Evolutionary conservation across 441 rosid genomes (phyloP), one percentile per base, ranked within the genome.

Genomic region (Kokia cookei): DNA sequence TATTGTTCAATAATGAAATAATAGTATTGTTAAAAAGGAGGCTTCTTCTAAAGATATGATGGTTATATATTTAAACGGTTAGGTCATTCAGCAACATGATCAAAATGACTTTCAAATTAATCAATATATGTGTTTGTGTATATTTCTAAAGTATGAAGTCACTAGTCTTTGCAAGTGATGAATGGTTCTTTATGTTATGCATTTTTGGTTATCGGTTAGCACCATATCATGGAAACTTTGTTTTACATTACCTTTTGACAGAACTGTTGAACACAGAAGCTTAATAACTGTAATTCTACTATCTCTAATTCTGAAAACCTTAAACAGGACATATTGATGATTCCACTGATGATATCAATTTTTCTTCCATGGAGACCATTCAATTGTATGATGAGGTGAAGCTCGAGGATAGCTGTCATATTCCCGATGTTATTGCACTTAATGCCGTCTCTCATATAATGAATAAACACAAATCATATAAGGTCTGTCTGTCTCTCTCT

Each of bases 391-490:
- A 80, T 43, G 73, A 81, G 59, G 76, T 13, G 75, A 80, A 82
- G 77, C 84, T 68, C 67, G 90, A 84, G 78, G 87, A 85, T 17
- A 82, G 80, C 54, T 78, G 83, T 50, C 77, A 43, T 76, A 65
- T 80, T 79, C 78, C 83, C 17, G 86, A 85, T 59, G 54, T 77
- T 74, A 82, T 72, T 27, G 81, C 73, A 29, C 92, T 90, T 45
- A 77, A 84, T 78, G 91, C 87, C 69, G 85, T 84, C 63, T 76
- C 85, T 71, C 81, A 60, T 54, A 85, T 86, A 81, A 82, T 80
- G 74, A 76, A 51, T 60, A 89, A 76, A 47, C 79, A 72, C 76
- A 84, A 88, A 86, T 89, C 94, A 47, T 82, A 85, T 80, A 85
- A 88, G 98, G 98, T 93, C 43, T 29, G 40, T 76, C 73, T 64